Evolutionary conservation across 345 rosid genomes (phyloP).

Genomic region (Populus pruinosa): DNA sequence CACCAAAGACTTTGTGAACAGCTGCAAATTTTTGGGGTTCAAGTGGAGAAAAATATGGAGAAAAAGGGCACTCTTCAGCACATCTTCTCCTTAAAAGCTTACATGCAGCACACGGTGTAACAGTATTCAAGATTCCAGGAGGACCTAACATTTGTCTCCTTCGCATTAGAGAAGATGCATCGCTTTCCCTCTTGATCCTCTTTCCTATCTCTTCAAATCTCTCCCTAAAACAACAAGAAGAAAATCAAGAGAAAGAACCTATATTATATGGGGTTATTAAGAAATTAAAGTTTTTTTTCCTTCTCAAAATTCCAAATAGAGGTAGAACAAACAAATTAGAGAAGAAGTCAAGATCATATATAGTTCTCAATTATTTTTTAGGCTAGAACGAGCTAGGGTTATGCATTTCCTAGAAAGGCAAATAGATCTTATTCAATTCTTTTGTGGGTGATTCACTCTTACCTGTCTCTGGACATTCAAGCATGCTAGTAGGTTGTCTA

Average conservation of each 20-base stretch:
- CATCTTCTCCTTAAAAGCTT: conserved; percentile 88
- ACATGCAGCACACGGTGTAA: conserved; percentile 90
- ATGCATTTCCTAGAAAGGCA: neutral
- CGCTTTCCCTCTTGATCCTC: conserved; percentile 49
- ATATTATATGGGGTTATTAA: neutral
- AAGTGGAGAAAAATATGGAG: conserved; percentile 17
- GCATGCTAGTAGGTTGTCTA: conserved; percentile 34
- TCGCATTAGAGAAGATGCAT: conserved; percentile 33
- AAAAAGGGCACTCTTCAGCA: conserved; percentile 48
- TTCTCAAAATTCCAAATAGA: neutral
- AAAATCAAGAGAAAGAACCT: neutral
- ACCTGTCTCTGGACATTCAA: conserved; percentile 66
- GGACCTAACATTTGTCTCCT: conserved; percentile 39
- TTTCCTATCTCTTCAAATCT: conserved; percentile 47
- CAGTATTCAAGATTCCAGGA: conserved; percentile 48
- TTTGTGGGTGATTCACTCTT: neutral
- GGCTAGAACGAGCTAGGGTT: neutral
- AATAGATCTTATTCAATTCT: neutral
- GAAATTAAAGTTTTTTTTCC: neutral
- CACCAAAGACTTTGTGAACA: conserved; percentile 93
- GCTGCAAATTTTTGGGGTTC: conserved; percentile 93
- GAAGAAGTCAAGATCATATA: neutral
- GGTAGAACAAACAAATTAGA: neutral
- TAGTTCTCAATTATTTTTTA: neutral
- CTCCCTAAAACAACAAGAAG: conserved; percentile 28